A percentile compares a stretch with the other conserved stretches of the same genome.
phyloP scores from a whole-genome alignment of 495 filamentous ascomycete species.

The Podospora didyma region DNA sequence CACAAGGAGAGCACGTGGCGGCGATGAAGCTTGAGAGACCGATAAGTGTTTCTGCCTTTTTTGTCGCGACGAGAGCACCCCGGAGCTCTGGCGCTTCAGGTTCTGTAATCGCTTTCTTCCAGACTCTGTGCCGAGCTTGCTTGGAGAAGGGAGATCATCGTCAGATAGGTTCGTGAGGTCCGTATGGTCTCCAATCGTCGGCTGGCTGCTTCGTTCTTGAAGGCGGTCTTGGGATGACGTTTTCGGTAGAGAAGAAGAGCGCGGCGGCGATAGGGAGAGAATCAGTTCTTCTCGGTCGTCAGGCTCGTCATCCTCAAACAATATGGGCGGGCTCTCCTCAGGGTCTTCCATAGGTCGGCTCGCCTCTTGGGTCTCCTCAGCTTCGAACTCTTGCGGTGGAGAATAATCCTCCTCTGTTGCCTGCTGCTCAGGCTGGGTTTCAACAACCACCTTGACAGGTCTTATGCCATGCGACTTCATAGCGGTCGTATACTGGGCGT shows the following conservation, averaged over 20 bases:
- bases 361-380: slow-evolving; percentile 45
- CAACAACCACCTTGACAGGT: slow-evolving; percentile 51
- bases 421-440: slow-evolving; percentile 24
- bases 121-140: slow-evolving; percentile 18
- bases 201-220: slow-evolving; percentile 21
- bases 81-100: slow-evolving; percentile 19
- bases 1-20: slow-evolving; percentile 10
- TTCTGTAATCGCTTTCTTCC: slow-evolving; percentile 3
- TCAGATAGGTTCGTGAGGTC: slow-evolving; percentile 27
- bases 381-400: slow-evolving; percentile 45
- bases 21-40: slow-evolving; percentile 16
- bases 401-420: slow-evolving; percentile 37
- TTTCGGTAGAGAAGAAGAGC: slow-evolving; percentile 24
- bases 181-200: slow-evolving; percentile 18
- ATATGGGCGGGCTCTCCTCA: slow-evolving; percentile 26
- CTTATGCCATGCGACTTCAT: slow-evolving; percentile 60
- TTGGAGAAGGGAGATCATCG: slow-evolving; percentile 35
- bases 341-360: slow-evolving; percentile 15
- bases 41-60: slow-evolving; percentile 17
- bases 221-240: slow-evolving; percentile 17
- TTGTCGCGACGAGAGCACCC: slow-evolving; percentile 13
- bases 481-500: slow-evolving; percentile 57
- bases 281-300: slow-evolving; percentile 27
- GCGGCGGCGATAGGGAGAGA: too few relatives aligned
- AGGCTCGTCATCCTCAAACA: slow-evolving; percentile 18